These are phyloP conservation scores for Waltergamsia citrina DNA, from an alignment of 2,329 filamentous ascomycete species.

Conservation along the genomic window DNA sequence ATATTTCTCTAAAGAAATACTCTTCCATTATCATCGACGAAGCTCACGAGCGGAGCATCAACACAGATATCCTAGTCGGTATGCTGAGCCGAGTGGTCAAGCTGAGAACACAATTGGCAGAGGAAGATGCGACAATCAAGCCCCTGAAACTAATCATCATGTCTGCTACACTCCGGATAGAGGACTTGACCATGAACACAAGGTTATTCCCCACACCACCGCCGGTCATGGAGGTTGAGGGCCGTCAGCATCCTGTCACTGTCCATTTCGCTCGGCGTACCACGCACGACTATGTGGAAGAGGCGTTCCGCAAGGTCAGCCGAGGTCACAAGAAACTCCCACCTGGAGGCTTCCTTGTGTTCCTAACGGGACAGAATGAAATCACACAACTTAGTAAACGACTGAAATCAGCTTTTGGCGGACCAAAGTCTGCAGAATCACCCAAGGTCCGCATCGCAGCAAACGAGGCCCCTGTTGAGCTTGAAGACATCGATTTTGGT, in stretches of 20 bases:
- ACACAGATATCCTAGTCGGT: conserved; percentile 96
- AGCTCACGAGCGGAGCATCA: conserved; percentile 92
- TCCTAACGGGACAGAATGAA: conserved; percentile 88
- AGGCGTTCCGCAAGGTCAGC: conserved; percentile 78
- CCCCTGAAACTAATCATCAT: conserved; percentile 94
- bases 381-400: conserved; percentile 76
- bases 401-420: conserved; percentile 58
- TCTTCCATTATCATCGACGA: conserved; percentile 93
- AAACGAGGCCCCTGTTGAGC: conserved; percentile 68
- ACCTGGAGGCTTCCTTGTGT: conserved; percentile 84
- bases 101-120: conserved; percentile 63
- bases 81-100: conserved; percentile 92
- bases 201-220: conserved; percentile 70
- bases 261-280: conserved; percentile 82
- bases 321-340: conserved; percentile 85
- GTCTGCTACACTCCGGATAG: conserved; percentile 88
- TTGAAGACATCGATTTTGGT: conserved; percentile 80
- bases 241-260: conserved; percentile 83
- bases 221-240: conserved; percentile 81
- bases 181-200: conserved; percentile 80
- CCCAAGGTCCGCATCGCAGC: conserved; percentile 68
- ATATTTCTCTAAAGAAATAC: conserved; percentile 82
- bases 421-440: conserved; percentile 44
- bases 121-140: conserved; percentile 60
- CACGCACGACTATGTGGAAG: conserved; percentile 79